Evolutionary conservation across 1,284 basidiomycete genomes (phyloP), one percentile per base, ranked within the genome.

Genomic region (Cryptococcus deneoformans): DNA sequence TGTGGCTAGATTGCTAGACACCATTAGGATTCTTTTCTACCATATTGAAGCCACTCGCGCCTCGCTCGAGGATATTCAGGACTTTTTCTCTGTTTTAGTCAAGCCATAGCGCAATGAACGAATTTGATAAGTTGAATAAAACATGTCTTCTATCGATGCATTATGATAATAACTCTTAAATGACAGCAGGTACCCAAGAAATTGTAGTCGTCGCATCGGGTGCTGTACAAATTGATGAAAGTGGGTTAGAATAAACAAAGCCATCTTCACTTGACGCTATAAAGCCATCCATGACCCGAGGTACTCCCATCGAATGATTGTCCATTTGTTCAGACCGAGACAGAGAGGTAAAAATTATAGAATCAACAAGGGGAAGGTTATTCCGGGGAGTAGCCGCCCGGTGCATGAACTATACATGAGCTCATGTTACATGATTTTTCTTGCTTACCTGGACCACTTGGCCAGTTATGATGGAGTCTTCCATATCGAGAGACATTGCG

Each of bases 401-500:
- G 46, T 72, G 63, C 67, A 73, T 66, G 61, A 72, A 75, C 69
- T 73, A 43, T 37, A 8, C n/a, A 5, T 20, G 14, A 40, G 35
- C 46, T 42, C 12, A 53, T 10, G 11, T 40, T 40, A n/a, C 38
- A 29, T 46, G n/a, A 44, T 50, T 46, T n/a, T 11, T 11, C 59
- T 54, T 52, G 66, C 80, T 58, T 62, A 87, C 88, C 77, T 86
- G 84, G n/a, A 90, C 84, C 1, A 70, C 67, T 12, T 84, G 78
- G 3, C 87, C 87, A 2, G 77, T 71, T 0, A 69, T 66, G 0
- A 89, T 84, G 3, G 88, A 84, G 34, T 80, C 80, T 40, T 84
- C 80, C 14, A 84, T 82, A 39, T 88, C 86, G 1, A 93, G 79
- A 0, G 88, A 84, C 14, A 93, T 79, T 0, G 85, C 84, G 0